A percentile compares a stretch with the other conserved stretches of the same genome.
Evolutionary conservation across 768 basidiomycete genomes (phyloP).

Genomic region (Boletellus sp.): DNA sequence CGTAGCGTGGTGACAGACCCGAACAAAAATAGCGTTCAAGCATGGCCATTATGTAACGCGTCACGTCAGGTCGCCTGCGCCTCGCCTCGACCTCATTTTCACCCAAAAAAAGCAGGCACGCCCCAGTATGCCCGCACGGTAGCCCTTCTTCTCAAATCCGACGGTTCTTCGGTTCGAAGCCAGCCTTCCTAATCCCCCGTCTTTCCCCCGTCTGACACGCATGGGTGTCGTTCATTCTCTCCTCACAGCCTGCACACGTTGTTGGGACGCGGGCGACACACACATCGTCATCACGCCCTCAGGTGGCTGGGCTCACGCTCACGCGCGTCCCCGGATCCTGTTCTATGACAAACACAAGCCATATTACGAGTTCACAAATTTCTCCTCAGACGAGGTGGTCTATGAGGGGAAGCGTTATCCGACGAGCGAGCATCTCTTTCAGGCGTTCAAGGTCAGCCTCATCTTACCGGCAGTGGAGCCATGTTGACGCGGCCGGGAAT

Average conservation of each 20-base stretch:
- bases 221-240: conserved; percentile 21
- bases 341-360: conserved; percentile 67
- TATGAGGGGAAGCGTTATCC: conserved; percentile 65
- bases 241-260: conserved; percentile 15
- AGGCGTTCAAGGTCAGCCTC: conserved; percentile 61
- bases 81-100: too few species aligned
- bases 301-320: conserved; percentile 23
- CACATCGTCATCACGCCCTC: conserved; percentile 26
- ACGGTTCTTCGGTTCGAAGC: too few species aligned
- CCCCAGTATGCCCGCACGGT: too few species aligned
- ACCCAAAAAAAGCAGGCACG: too few species aligned
- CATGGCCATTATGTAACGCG: too few species aligned
- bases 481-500: conserved; percentile 1
- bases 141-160: too few species aligned
- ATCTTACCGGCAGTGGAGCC: not conserved
- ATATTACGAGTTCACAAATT: conserved; percentile 71
- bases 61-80: too few species aligned
- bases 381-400: conserved; percentile 63
- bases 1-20: too few species aligned
- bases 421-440: conserved; percentile 75
- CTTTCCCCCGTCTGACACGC: not conserved
- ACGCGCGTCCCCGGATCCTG: conserved; percentile 36
- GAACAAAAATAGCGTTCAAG: too few species aligned
- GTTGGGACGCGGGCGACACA: conserved; percentile 28
- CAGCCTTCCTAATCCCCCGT: not conserved